Evolutionary conservation across 257 asterid species (phyloP).

Genomic region (Fraxinus anomala): DNA sequence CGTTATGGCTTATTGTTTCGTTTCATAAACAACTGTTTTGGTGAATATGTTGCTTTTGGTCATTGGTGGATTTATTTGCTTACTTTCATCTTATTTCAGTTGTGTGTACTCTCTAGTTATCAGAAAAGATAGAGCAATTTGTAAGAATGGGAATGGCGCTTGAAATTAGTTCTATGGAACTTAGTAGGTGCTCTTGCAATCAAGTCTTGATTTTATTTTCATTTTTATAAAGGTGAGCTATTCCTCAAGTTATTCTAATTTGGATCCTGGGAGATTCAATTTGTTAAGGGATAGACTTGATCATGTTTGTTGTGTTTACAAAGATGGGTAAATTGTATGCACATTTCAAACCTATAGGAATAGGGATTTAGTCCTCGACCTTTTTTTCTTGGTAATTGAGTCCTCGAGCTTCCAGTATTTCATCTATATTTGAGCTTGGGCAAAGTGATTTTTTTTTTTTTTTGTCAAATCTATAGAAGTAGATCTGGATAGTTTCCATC

Average conservation of each 20-base stretch:
- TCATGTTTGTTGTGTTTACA: neutral
- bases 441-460: too few relatives aligned
- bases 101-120: neutral
- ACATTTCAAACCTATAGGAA: neutral
- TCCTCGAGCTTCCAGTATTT: neutral
- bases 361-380: neutral
- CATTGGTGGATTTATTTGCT: conserved; percentile 1
- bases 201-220: conserved; percentile 3
- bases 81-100: neutral
- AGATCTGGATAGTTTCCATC: neutral
- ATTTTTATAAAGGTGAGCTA: neutral
- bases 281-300: neutral
- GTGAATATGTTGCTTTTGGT: conserved; percentile 19
- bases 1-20: conserved; percentile 9
- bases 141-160: neutral
- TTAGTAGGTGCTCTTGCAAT: conserved; percentile 8
- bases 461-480: neutral
- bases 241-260: neutral
- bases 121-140: neutral
- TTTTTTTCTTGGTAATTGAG: neutral
- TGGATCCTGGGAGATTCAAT: neutral
- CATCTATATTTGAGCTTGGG: neutral
- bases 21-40: conserved; percentile 5
- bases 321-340: neutral
- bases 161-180: neutral